A percentile compares a stretch with the other conserved stretches of the same genome.
These are phyloP conservation scores for Solanum virginianum DNA, from an alignment of 257 asterid genomes.

Conservation along the genomic window DNA sequence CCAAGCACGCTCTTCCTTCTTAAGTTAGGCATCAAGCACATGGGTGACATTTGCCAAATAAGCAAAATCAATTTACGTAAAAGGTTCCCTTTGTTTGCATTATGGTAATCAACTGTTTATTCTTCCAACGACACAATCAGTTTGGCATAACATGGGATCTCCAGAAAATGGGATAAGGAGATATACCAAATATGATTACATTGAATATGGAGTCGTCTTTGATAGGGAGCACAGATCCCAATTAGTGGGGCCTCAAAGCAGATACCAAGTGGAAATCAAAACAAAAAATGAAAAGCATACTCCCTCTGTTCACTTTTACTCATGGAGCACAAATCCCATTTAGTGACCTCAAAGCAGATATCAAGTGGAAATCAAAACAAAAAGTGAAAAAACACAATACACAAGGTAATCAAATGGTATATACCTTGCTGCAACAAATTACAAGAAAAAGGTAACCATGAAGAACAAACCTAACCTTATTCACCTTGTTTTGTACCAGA, in stretches of 20 bases:
- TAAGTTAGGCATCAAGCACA: background rate
- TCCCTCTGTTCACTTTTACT: too few species aligned
- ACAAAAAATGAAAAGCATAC: background rate
- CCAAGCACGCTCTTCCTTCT: background rate
- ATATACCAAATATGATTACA: background rate
- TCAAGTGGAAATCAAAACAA: background rate
- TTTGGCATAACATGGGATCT: background rate
- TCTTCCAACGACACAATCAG: background rate
- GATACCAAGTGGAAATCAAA: background rate
- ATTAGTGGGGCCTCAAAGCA: background rate
- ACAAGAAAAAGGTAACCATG: background rate
- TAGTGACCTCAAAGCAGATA: too few species aligned
- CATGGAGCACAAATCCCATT: too few species aligned
- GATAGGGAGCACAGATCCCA: background rate
- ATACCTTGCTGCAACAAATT: background rate
- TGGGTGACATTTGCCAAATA: background rate
- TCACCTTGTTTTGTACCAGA: background rate
- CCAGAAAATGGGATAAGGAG: background rate
- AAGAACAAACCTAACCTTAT: background rate
- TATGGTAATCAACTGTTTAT: background rate
- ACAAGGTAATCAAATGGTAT: background rate
- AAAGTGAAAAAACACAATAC: background rate
- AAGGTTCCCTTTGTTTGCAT: background rate
- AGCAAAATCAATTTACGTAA: background rate
- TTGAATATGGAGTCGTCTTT: background rate